Conservation (phyloP, 768 basidiomycete species). For the Auricularia heimuer region DNA sequence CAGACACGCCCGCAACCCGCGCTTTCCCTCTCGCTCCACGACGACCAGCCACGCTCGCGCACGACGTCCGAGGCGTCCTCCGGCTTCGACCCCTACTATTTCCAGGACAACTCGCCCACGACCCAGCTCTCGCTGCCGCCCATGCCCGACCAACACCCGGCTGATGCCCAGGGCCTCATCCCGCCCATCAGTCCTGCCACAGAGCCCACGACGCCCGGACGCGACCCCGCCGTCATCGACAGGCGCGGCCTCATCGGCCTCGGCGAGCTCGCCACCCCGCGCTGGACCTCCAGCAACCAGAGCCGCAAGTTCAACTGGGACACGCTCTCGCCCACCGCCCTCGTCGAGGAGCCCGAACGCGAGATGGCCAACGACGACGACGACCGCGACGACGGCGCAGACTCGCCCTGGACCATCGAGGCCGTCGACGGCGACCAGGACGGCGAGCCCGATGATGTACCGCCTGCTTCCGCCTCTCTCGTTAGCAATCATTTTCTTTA, state of each 20-base stretch:
- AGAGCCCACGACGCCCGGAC: slow-evolving; percentile 62
- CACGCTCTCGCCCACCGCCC: not conserved
- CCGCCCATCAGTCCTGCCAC: slow-evolving; percentile 13
- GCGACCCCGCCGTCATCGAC: slow-evolving; percentile 74
- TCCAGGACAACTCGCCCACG: slow-evolving; percentile 4
- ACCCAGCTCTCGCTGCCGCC: not conserved
- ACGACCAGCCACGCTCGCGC: not conserved
- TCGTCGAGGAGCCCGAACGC: slow-evolving; percentile 7
- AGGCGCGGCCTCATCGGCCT: slow-evolving; percentile 84
- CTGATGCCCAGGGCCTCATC: not conserved
- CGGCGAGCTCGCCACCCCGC: slow-evolving; percentile 92
- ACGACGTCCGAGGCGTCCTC: slow-evolving; percentile 3
- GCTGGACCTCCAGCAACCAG: slow-evolving; percentile 61
- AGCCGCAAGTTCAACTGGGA: slow-evolving; percentile 8
- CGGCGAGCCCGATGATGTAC: slow-evolving; percentile 52
- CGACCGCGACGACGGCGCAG: slow-evolving; percentile 45
- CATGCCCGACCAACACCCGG: not conserved
- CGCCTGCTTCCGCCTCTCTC: slow-evolving; percentile 1
- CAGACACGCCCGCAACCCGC: not conserved
- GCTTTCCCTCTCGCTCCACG: not conserved
- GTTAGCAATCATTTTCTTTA: slow-evolving; percentile 14
- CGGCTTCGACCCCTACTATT: slow-evolving; percentile 5
- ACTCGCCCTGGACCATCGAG: slow-evolving; percentile 85
- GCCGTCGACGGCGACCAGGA: slow-evolving; percentile 67
- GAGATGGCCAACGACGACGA: slow-evolving; percentile 22